These are phyloP conservation scores for Simmondsia chinensis DNA, from an alignment of 148 eudicot species.

Conservation along the genomic window DNA sequence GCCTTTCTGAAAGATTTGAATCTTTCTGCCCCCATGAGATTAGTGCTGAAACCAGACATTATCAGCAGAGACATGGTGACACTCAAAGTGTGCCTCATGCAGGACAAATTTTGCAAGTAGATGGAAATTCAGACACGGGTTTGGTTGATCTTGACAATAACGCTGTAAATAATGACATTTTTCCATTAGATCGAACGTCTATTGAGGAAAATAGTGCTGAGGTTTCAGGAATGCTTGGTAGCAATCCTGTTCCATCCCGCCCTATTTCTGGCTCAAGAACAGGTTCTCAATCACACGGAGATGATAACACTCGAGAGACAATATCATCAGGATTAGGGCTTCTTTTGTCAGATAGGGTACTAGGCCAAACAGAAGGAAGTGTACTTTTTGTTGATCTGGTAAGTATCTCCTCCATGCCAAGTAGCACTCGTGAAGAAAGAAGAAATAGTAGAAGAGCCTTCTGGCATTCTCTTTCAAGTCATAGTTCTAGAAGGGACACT, in stretches of 20 bases:
- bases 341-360: conserved; percentile 36
- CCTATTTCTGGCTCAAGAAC: conserved; percentile 19
- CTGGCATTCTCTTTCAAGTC: conserved; percentile 73
- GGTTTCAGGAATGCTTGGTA: conserved; percentile 11
- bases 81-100: too few species aligned
- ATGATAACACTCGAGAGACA: conserved; percentile 27
- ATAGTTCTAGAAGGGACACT: conserved; percentile 39
- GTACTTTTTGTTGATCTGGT: conserved; percentile 42
- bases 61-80: too few species aligned
- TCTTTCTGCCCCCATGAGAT: too few species aligned
- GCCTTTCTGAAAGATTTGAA: conserved; percentile 22
- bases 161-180: too few species aligned
- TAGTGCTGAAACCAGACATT: too few species aligned
- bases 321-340: conserved; percentile 30
- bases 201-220: conserved; percentile 23
- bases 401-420: conserved; percentile 41
- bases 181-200: too few species aligned
- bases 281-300: conserved; percentile 22
- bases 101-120: conserved; percentile 16
- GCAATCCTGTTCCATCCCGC: conserved; percentile 22
- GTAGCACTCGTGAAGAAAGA: conserved; percentile 48
- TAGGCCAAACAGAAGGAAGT: conserved; percentile 27
- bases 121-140: neutral
- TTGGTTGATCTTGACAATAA: conserved; percentile 7
- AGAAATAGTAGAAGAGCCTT: conserved; percentile 57